A percentile compares a stretch with the other conserved stretches of the same genome.
Evolutionary conservation across 441 rosid genomes (phyloP).

Genomic region (Metrosideros polymorpha): DNA sequence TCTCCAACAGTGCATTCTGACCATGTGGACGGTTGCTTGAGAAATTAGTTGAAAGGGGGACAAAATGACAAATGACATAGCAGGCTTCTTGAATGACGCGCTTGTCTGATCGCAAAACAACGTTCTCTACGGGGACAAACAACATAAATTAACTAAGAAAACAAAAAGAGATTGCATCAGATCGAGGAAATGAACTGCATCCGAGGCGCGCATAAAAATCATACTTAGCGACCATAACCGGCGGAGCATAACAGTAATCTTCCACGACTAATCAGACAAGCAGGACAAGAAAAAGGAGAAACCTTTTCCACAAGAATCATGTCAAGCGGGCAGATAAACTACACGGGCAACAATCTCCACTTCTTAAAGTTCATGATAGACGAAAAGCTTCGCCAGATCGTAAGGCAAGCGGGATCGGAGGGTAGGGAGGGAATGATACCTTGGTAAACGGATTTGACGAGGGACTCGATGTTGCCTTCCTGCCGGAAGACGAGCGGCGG

Average conservation of each 20-base stretch:
- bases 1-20: not conserved
- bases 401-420: not conserved
- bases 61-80: not conserved
- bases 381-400: not conserved
- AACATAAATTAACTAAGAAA: not conserved
- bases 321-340: not conserved
- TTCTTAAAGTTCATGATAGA: not conserved
- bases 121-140: not conserved
- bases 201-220: not conserved
- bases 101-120: not conserved
- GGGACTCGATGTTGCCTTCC: conserved; percentile 93
- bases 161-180: not conserved
- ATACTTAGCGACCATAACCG: not conserved
- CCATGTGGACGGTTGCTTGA: not conserved
- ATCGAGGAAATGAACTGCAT: not conserved
- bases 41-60: not conserved
- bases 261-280: not conserved
- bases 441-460: conserved; percentile 79
- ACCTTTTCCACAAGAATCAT: not conserved
- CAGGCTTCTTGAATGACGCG: not conserved
- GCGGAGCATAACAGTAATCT: not conserved
- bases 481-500: conserved; percentile 75
- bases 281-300: not conserved
- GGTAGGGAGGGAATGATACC: conserved; percentile 19
- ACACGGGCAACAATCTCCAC: not conserved